Evolutionary conservation across 768 basidiomycete genomes (phyloP).

Genomic region (Tricholoma sp.): DNA sequence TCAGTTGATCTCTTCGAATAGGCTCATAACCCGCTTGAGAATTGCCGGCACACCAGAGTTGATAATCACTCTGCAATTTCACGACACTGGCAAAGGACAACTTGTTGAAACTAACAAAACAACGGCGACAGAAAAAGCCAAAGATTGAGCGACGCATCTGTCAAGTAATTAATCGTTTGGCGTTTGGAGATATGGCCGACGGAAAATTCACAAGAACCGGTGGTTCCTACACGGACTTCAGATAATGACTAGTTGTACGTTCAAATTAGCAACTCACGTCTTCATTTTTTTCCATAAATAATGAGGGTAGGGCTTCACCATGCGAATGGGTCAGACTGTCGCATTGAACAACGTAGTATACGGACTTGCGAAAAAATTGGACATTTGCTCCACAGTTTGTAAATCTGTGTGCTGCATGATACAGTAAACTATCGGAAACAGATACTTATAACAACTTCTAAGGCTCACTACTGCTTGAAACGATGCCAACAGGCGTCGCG

Average conservation of each 20-base stretch:
- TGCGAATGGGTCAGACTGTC: not conserved
- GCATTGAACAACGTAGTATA: not conserved
- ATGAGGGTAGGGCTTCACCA: conserved; percentile 42
- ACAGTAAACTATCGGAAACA: not conserved
- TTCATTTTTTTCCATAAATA: conserved; percentile 56
- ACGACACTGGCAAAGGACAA: conserved; percentile 70
- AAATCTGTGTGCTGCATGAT: conserved; percentile 42
- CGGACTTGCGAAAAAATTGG: conserved; percentile 55
- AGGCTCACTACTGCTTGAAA: conserved; percentile 33
- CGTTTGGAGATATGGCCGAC: not conserved
- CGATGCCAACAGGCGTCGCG: conserved; percentile 40
- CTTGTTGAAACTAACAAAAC: conserved; percentile 69
- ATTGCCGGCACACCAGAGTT: conserved; percentile 54
- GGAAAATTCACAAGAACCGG: conserved; percentile 27
- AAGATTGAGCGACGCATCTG: conserved; percentile 74
- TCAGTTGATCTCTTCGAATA: conserved; percentile 48
- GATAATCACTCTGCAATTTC: conserved; percentile 62
- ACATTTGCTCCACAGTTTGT: conserved; percentile 51
- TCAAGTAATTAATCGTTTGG: not conserved
- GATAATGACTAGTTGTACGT: not conserved
- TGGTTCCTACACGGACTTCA: conserved; percentile 19
- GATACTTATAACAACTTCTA: not conserved
- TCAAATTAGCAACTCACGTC: conserved; percentile 34
- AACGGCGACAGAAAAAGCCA: conserved; percentile 77
- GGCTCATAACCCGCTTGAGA: conserved; percentile 42